phyloP scores from a whole-genome alignment of 106 monocot species.

The Apostasia shenzhenica region DNA sequence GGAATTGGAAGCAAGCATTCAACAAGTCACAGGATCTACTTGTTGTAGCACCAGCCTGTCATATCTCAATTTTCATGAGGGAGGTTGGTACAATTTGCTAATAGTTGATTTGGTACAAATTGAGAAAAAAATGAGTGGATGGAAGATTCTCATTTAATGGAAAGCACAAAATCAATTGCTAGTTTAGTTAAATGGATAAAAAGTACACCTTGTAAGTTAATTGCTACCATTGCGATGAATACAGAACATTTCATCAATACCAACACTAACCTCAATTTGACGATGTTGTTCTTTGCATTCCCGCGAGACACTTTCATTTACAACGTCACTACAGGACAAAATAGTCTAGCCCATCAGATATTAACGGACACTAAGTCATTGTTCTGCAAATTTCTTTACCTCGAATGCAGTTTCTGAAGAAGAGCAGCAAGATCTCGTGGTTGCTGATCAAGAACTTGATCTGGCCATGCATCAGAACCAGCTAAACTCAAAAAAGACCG shows the following conservation, averaged over 20 bases:
- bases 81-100: too few relatives aligned
- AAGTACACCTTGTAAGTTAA: too few relatives aligned
- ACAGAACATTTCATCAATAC: not conserved
- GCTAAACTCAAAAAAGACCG: constrained; percentile 11
- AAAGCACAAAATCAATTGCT: too few relatives aligned
- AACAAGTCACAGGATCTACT: too few relatives aligned
- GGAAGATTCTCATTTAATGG: too few relatives aligned
- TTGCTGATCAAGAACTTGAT: constrained; percentile 81
- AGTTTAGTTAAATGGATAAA: too few relatives aligned
- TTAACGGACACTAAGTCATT: not conserved
- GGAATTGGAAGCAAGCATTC: too few relatives aligned
- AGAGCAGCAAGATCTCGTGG: constrained; percentile 74
- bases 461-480: constrained; percentile 82
- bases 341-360: not conserved
- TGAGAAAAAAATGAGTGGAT: too few relatives aligned
- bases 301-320: constrained; percentile 75
- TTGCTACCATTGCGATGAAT: too few relatives aligned
- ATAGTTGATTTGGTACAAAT: too few relatives aligned
- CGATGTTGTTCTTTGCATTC: constrained; percentile 94
- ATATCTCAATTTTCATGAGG: too few relatives aligned
- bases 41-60: too few relatives aligned
- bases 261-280: constrained; percentile 67
- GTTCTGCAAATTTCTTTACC: constrained; percentile 22
- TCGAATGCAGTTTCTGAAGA: constrained; percentile 95
- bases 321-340: constrained; percentile 66